Evolutionary conservation across 306 rosid genomes (phyloP).

Genomic region (Dryas drummondii): DNA sequence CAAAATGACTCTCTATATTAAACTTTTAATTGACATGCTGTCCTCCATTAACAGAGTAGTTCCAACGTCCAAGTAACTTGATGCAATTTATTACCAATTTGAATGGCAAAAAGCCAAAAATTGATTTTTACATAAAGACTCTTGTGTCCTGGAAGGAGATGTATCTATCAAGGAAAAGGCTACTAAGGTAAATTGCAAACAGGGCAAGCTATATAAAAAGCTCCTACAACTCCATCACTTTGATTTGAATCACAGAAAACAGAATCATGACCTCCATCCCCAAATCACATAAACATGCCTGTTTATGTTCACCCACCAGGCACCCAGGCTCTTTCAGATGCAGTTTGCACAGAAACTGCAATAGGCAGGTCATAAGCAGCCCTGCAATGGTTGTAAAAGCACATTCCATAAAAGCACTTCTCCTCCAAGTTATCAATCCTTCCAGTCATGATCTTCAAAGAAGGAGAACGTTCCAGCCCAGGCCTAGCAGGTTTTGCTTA

Average conservation of each 20-base stretch:
- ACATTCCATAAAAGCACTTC: conserved; percentile 39
- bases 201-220: conserved; percentile 17
- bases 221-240: conserved; percentile 11
- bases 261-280: neutral
- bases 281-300: conserved; percentile 33
- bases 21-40: too few species aligned
- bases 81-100: neutral
- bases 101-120: neutral
- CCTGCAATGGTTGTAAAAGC: conserved; percentile 22
- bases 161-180: conserved; percentile 13
- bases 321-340: conserved; percentile 78
- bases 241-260: conserved; percentile 1
- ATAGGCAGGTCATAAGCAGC: neutral
- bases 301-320: conserved; percentile 60
- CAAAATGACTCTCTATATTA: too few species aligned
- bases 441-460: conserved; percentile 45
- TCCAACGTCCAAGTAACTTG: neutral
- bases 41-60: neutral
- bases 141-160: neutral
- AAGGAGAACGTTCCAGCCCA: conserved; percentile 52
- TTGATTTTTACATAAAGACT: neutral
- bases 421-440: conserved; percentile 46
- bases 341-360: conserved; percentile 48
- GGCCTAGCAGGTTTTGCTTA: conserved; percentile 46
- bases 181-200: conserved; percentile 16